Base-by-base conservation (phyloP, 2,329 filamentous ascomycete species). In the Penicillium concentricum region DNA sequence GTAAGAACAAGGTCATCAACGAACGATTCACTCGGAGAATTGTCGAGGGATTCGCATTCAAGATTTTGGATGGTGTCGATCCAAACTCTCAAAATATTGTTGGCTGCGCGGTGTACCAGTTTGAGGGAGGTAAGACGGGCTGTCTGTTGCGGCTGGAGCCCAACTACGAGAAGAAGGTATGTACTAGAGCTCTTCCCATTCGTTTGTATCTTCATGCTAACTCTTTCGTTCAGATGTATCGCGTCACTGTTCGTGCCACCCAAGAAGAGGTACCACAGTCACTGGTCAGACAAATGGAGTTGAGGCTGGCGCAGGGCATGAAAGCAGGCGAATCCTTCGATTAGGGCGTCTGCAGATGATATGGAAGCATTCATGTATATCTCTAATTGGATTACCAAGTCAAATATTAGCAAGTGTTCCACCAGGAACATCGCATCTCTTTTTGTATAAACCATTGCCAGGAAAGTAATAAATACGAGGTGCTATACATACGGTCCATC, bases 71-170 rank as follows among this genome's bases (percentile, higher is more conserved):
- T 49, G 86, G 86, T 20, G 92, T 99, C 20, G 94, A 99, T 75
- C 92, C 92, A 5, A 99, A 97, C 72, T 80, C 84, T 41, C 95
- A 91, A 81, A 99, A 99, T 67, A 87, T 97, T 68, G 94, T 99
- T 15, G 94, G 93, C 16, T 74, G 94, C 92, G 67, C 77, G 90
- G 76, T 93, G 91, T 79, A 96, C 87, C 50, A 87, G 83, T 51
- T 75, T 50, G 87, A 90, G 64, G 87, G 86, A 12, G 92, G 94
- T 60, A 97, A 97, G 79, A 95, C 92, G 78, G 94, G 94, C 32
- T 97, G 94, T 78, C 79, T 99, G 71, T 78, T 99, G 81, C 84
- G 94, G 70, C 77, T 99, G 77, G 94, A 99, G 81, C 94, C 94
- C 59, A 99, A 99, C 78, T 93, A 92, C 70, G 83, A 85, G 62